Evolutionary conservation across 139 green algal species (phyloP), one percentile per base, ranked within the genome.

Genomic region (Chlorella sp.): DNA sequence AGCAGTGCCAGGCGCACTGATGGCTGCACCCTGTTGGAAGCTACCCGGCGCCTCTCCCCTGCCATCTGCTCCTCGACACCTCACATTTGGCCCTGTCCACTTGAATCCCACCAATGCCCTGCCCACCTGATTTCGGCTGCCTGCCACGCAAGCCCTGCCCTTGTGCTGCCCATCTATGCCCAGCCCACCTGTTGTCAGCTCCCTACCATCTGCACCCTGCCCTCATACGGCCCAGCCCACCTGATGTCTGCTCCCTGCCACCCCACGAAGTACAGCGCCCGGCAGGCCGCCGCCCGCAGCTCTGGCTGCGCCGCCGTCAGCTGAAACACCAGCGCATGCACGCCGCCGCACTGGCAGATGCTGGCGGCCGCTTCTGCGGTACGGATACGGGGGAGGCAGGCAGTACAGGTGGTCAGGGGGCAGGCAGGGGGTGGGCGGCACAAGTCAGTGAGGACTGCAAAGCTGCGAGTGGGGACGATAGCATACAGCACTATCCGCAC

Each of bases 291-390:
- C 7, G 61, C 61, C 9, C 83, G 83, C 21, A 77, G 83, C 34
- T 77, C 61, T 22, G 32, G 36, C 36, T 69, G 36, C 3, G 22
- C 22, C 9, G 83, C 83, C 12, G 83, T 79, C 36, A 87, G 61
- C 16, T 78, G 61, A 0, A 22, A 7, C 0, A 87, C 83, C 16
- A 87, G 26, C 11, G 37, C 83, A 0, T 77, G 83, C 22, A 87
- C 11, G 26, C 83, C 83, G 83, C 83, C 83, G 37, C 83, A 87
- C 61, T 87, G 83, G 7, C 36, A 39, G 61, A 87, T 87, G 83
- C 83, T 87, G 61, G 83, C 37, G 1, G 83, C 83, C 0, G 48
- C 83, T 9, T 77, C 83, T 87, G 83, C 36, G 18, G 39, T 11
- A 19, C 11, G n/a, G 57, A 16, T 19, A 34, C 32, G 30, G 34